These are phyloP conservation scores for Rhododendron vialii DNA, from an alignment of 148 eudicot species.

Conservation along the genomic window DNA sequence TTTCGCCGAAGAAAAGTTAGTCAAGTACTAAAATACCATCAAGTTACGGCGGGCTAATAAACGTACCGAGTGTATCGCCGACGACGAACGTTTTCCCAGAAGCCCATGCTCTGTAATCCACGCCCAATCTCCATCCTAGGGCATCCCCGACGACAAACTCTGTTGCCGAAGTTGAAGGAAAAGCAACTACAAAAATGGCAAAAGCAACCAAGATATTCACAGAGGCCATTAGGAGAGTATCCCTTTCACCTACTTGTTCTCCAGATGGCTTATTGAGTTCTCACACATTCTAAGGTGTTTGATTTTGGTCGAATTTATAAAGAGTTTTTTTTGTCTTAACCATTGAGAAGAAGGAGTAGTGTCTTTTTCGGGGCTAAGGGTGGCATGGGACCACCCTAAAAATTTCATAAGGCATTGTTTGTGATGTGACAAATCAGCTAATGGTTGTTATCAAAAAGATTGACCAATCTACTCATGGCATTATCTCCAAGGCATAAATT, in stretches of 20 bases:
- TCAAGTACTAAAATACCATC: background rate
- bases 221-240: background rate
- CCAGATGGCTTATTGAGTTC: background rate
- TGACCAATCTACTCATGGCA: background rate
- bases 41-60: background rate
- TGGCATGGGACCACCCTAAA: background rate
- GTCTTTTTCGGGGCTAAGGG: background rate
- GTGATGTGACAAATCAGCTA: background rate
- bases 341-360: background rate
- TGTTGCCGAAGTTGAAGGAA: slow-evolving; percentile 15
- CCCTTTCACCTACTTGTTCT: background rate
- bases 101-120: slow-evolving; percentile 36
- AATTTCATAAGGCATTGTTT: background rate
- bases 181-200: slow-evolving; percentile 3
- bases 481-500: too few species aligned
- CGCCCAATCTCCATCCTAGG: slow-evolving; percentile 23
- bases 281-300: background rate
- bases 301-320: background rate
- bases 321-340: background rate
- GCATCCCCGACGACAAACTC: slow-evolving; percentile 25
- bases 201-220: background rate
- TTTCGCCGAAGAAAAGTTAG: too few species aligned
- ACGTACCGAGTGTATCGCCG: slow-evolving; percentile 34
- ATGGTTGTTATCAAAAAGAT: background rate
- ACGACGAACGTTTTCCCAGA: slow-evolving; percentile 25